phyloP scores from a whole-genome alignment of 495 filamentous ascomycete species.

The Xanthoparmelia taractica region DNA sequence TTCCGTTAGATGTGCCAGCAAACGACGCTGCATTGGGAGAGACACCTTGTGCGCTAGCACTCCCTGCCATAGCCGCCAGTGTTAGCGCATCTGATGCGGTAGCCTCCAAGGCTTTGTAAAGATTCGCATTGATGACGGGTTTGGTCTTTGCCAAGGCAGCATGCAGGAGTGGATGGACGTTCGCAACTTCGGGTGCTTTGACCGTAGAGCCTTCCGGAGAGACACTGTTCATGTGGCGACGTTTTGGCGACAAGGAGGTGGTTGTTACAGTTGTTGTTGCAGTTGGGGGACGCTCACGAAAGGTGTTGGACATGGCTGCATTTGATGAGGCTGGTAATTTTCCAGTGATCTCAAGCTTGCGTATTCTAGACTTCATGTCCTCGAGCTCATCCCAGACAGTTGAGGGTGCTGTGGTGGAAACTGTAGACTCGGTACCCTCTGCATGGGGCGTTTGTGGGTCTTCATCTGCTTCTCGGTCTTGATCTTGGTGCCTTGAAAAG shows the following conservation, averaged over 20 bases:
- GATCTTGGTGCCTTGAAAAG: constrained; percentile 40
- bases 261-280: constrained; percentile 92
- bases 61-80: constrained; percentile 66
- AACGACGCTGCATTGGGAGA: constrained; percentile 57
- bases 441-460: constrained; percentile 37
- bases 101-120: constrained; percentile 73
- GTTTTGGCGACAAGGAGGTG: constrained; percentile 77
- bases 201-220: constrained; percentile 41
- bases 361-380: constrained; percentile 88
- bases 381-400: constrained; percentile 98
- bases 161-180: constrained; percentile 70
- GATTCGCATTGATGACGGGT: constrained; percentile 53
- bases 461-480: constrained; percentile 25
- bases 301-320: constrained; percentile 62
- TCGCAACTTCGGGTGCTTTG: constrained; percentile 23
- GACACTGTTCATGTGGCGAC: constrained; percentile 45
- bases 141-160: constrained; percentile 73
- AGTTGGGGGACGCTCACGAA: constrained; percentile 73
- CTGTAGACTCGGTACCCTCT: constrained; percentile 70
- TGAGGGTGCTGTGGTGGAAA: constrained; percentile 79
- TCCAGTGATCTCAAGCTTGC: constrained; percentile 83
- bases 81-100: constrained; percentile 74
- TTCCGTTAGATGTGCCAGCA: constrained; percentile 48
- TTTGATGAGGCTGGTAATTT: constrained; percentile 74
- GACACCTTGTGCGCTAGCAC: constrained; percentile 44